phyloP scores from a whole-genome alignment of 495 filamentous ascomycete genomes.

The Cercophora sp. region DNA sequence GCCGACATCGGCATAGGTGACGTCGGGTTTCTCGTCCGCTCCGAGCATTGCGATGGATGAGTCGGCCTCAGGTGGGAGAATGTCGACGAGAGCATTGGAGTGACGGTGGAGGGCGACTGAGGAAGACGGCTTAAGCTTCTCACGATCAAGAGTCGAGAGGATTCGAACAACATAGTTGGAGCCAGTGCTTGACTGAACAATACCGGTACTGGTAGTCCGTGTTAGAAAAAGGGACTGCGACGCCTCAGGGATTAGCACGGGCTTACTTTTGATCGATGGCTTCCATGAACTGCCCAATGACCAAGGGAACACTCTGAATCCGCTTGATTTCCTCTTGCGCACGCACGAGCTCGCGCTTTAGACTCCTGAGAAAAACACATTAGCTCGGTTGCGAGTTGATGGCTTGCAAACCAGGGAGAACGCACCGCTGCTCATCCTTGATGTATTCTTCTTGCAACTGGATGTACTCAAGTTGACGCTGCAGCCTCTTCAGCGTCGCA shows the following conservation, averaged over 20 bases:
- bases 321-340: conserved; percentile 99
- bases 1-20: conserved; percentile 96
- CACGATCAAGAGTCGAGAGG: conserved; percentile 95
- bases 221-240: no score
- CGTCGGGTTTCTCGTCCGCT: conserved; percentile 94
- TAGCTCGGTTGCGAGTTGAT: conserved; percentile 3
- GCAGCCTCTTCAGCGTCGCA: conserved; percentile 87
- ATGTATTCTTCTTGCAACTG: conserved; percentile 99
- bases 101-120: conserved; percentile 96
- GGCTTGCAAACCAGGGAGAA: conserved; percentile 10
- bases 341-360: conserved; percentile 94
- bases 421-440: conserved; percentile 99
- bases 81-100: conserved; percentile 97
- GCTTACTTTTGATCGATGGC: conserved; percentile 97
- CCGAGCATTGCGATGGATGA: conserved; percentile 98
- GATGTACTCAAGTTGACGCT: conserved; percentile 97
- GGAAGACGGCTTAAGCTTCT: conserved; percentile 94
- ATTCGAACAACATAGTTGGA: conserved; percentile 99
- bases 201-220: conserved; percentile 72
- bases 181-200: conserved; percentile 95
- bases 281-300: conserved; percentile 99
- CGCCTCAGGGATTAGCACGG: no score
- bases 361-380: conserved; percentile 58
- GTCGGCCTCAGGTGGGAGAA: conserved; percentile 95
- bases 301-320: conserved; percentile 95